These are phyloP conservation scores for Tricholoma terreum DNA, from an alignment of 768 basidiomycete genomes.

Conservation along the genomic window DNA sequence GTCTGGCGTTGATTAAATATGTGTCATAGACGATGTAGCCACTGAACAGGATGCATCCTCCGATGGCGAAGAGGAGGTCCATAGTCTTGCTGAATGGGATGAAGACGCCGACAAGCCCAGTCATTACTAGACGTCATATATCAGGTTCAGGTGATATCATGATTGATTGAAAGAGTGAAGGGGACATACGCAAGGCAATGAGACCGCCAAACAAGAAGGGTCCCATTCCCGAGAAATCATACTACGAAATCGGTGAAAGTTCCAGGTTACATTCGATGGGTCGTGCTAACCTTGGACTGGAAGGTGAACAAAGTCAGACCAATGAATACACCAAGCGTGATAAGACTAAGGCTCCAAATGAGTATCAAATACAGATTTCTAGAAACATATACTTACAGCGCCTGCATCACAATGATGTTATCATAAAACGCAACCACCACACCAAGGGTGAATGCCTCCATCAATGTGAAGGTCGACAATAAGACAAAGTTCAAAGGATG, in stretches of 20 bases:
- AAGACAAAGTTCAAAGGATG: slow-evolving; percentile 86
- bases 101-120: slow-evolving; percentile 80
- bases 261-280: background rate
- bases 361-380: slow-evolving; percentile 6
- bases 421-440: slow-evolving; percentile 75
- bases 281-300: slow-evolving; percentile 73
- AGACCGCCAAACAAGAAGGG: slow-evolving; percentile 88
- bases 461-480: slow-evolving; percentile 80
- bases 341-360: slow-evolving; percentile 45
- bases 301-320: slow-evolving; percentile 94
- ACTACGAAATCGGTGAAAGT: slow-evolving; percentile 42
- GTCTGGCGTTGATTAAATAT: slow-evolving; percentile 80
- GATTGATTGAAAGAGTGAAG: background rate
- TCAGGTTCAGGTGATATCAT: background rate
- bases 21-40: slow-evolving; percentile 93
- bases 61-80: slow-evolving; percentile 77
- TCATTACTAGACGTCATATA: slow-evolving; percentile 52
- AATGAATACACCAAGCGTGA: slow-evolving; percentile 90
- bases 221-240: slow-evolving; percentile 91
- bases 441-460: slow-evolving; percentile 93
- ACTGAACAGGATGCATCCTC: slow-evolving; percentile 81
- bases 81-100: slow-evolving; percentile 80
- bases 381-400: slow-evolving; percentile 51
- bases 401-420: slow-evolving; percentile 76
- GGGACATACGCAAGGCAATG: slow-evolving; percentile 64